Evolutionary conservation across 2,329 filamentous ascomycete species (phyloP).

Genomic region (Coniella lustricola): DNA sequence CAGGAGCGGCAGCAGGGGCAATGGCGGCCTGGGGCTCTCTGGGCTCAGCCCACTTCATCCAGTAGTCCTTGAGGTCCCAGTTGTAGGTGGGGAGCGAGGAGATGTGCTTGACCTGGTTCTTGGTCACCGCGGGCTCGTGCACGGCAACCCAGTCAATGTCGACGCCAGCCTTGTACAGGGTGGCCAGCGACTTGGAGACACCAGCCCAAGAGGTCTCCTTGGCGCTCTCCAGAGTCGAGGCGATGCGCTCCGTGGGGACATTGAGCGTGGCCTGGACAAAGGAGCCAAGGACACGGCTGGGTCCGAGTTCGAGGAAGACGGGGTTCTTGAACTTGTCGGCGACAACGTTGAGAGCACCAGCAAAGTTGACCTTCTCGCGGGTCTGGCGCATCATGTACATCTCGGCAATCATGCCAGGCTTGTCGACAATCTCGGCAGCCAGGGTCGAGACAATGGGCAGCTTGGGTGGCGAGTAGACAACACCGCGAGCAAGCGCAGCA

Average conservation of each 20-base stretch:
- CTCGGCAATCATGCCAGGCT: slow-evolving; percentile 45
- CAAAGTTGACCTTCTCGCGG: slow-evolving; percentile 59
- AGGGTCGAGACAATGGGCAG: slow-evolving; percentile 59
- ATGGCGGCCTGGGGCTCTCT: not conserved
- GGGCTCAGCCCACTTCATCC: slow-evolving; percentile 12
- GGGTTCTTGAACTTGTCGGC: slow-evolving; percentile 51
- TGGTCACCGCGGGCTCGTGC: slow-evolving; percentile 4
- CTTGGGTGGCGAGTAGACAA: slow-evolving; percentile 33
- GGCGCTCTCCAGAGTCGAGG: slow-evolving; percentile 49
- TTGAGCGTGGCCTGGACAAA: slow-evolving; percentile 49
- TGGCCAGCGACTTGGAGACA: slow-evolving; percentile 7
- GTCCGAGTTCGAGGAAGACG: slow-evolving; percentile 61
- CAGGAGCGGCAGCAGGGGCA: not conserved
- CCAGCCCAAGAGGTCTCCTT: slow-evolving; percentile 30
- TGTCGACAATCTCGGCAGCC: slow-evolving; percentile 49
- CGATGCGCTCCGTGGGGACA: slow-evolving; percentile 45
- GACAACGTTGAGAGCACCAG: slow-evolving; percentile 40
- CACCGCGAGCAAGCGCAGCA: slow-evolving; percentile 29
- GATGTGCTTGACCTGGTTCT: slow-evolving; percentile 6
- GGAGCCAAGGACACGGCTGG: slow-evolving; percentile 52
- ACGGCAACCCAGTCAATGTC: slow-evolving; percentile 13
- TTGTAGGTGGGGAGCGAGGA: slow-evolving; percentile 7
- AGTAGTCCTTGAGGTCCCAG: slow-evolving; percentile 14
- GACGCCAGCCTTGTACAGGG: slow-evolving; percentile 5
- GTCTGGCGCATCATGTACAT: slow-evolving; percentile 53